Percentiles rank a stretch among this genome's conserved stretches.
phyloP scores from a whole-genome alignment of 441 rosid species.

The Adansonia gregorii region DNA sequence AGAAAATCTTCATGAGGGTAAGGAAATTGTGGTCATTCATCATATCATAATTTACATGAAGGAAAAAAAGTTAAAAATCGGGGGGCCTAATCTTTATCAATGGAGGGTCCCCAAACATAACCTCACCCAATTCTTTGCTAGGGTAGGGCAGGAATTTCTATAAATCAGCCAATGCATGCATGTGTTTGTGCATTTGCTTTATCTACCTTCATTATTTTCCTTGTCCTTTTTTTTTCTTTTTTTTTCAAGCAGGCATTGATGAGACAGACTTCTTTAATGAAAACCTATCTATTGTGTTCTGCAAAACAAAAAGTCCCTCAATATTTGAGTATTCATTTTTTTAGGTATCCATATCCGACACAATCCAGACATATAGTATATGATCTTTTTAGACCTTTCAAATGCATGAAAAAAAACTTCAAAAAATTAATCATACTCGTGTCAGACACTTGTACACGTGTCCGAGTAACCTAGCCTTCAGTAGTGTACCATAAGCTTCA shows the following conservation, averaged over 20 bases:
- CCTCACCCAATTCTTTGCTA: constrained; percentile 2
- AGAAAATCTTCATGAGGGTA: constrained; percentile 21
- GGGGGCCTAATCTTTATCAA: constrained; percentile 16
- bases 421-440: too few species aligned
- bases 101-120: constrained; percentile 4
- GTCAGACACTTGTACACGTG: too few species aligned
- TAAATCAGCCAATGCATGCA: constrained; percentile 23
- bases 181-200: constrained; percentile 17
- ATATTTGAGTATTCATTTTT: background rate
- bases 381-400: too few species aligned
- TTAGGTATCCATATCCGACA: too few species aligned
- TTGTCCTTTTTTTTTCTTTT: background rate
- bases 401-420: too few species aligned
- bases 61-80: constrained; percentile 13
- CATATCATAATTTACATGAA: constrained; percentile 15
- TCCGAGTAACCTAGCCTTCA: too few species aligned
- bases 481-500: background rate
- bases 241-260: background rate
- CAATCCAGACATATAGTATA: too few species aligned
- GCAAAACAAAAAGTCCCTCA: background rate
- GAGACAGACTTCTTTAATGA: background rate
- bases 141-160: constrained; percentile 20
- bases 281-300: background rate
- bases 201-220: constrained; percentile 18
- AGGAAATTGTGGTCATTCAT: constrained; percentile 27